Evolutionary conservation across 768 basidiomycete genomes (phyloP), one percentile per base, ranked within the genome.

Genomic region (Phanerochaete sordida): DNA sequence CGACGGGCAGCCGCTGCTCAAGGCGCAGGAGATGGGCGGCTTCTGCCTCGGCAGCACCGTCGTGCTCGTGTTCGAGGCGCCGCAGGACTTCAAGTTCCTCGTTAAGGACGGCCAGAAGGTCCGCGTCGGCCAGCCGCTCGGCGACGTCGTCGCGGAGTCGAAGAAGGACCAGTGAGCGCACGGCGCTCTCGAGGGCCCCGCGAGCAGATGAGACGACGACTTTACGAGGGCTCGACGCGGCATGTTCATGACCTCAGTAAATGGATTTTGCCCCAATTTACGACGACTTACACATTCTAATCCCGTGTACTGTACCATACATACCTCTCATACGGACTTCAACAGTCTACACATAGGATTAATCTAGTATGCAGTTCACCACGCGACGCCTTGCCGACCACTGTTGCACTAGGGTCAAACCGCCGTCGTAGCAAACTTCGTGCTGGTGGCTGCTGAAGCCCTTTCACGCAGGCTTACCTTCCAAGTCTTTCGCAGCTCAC

Each of bases 21-120:
- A 90, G 1, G 95, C 92, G 0, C 91, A 97, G 72, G 95, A 99
- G 77, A 93, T 98, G 91, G 97, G 97, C 31, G 97, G 95, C 1
- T 99, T 99, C 76, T 90, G 87, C 67, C 79, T 98, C 3, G 95
- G 95, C 4, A 93, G 91, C 73, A 98, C 96, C 5, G 92, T 98
- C 68, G 96, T 99, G 21, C 81, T 98, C 49, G 93, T 98, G 1
- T 97, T 98, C 68, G 97, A 99, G 75, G 97, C 95, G 0, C 96
- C 97, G 0, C 75, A 79, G 56, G 76, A 85, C 35, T 99, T 95
- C 70, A 82, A 85, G 72, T 97, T 96, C 67, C 71, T 77, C 0
- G 83, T 95, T 16, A 77, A 84, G 62, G 81, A 87, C 2, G 93
- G 94, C 2, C 82, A 94, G 73, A 91, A 89, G 73, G 85, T 98